Evolutionary conservation across 2,329 filamentous ascomycete genomes (phyloP), one percentile per base, ranked within the genome.

Genomic region (Stagonosporopsis tanaceti): DNA sequence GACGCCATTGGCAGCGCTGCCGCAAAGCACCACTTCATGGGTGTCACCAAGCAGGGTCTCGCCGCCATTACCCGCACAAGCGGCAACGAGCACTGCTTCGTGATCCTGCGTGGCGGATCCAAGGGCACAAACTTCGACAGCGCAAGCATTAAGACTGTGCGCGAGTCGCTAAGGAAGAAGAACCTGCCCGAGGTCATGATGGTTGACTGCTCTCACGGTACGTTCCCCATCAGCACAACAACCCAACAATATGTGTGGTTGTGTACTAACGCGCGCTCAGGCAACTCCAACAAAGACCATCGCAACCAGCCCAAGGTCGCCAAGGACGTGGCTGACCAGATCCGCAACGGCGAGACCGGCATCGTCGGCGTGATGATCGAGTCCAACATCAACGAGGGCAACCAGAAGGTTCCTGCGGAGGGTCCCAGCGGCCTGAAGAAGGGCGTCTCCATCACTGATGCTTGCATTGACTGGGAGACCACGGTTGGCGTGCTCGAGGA

Each of bases 281-380:
- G 95, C 54, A 99, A 99, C 83, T 98, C 94, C 20, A 92, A 90
- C 79, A 99, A 99, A 83, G 88, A 98, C 82, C 94, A 98, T 83
- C 89, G 90, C 72, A 99, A 99, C 81, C 94, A 99, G 81, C 95
- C 95, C 70, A 90, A 94, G 80, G 94, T 98, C 41, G 93, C 94
- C 63, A 86, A 90, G 76, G 84, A 84, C 50, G 82, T 99, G 60
- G 89, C 85, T 30, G 91, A 96, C 52, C 94, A 99, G 81, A 84
- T 99, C 63, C 88, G 90, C 48, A 88, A 90, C 64, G 94, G 94
- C 58, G 92, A 99, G 81, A 89, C 87, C 57, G 89, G 87, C 64
- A 96, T 99, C 70, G 86, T 98, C 64, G 95, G 93, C 76, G 92
- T 98, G 74, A 99, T 99, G 94, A 96, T 99, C 69, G 94, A 99